Evolutionary conservation across 768 basidiomycete genomes (phyloP), one percentile per base, ranked within the genome.

Genomic region (Mycena vulgaris): DNA sequence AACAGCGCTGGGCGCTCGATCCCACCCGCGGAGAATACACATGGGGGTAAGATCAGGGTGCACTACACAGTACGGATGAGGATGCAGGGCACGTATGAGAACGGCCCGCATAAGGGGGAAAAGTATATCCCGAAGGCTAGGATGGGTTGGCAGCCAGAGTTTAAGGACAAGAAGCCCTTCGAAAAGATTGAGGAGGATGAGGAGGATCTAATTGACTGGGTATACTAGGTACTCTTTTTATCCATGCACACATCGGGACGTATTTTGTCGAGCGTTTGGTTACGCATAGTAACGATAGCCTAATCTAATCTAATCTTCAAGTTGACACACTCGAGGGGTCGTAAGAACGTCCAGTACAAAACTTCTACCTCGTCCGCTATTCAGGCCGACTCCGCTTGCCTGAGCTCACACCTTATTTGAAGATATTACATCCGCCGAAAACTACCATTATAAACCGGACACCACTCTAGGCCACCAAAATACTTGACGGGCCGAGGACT

Each of bases 21-120:
- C 19, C 63, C 63, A 17, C 53, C 63, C 31, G 42, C 55, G 25
- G 33, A 47, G 53, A 48, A 13, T n/a, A 65, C 63, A 19, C 55
- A 65, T 30, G 63, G 63, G 42, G 42, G 63, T 35, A 65, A 57
- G 45, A 57, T 65, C 55, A 45, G 33, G 63, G 63, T 65, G 45
- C 63, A 65, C 45, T 45, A 45, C 63, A 57, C 63, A 53, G 63
- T 65, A 57, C 52, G 33, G 63, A 65, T 65, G 63, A 65, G 63
- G 63, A 65, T 65, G 63, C 42, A 37, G 55, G 63, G 42, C n/a
- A 65, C 40, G 53, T 48, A 65, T 57, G 63, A 57, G 53, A 65
- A 57, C 28, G 63, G 63, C n/a, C 39, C 53, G 42, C 42, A 65
- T 25, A 64, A 56, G 52, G 53, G 52, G 52, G 45, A 64, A 45